phyloP scores from a whole-genome alignment of 2,329 filamentous ascomycete genomes.

The Colletotrichum camelliae region DNA sequence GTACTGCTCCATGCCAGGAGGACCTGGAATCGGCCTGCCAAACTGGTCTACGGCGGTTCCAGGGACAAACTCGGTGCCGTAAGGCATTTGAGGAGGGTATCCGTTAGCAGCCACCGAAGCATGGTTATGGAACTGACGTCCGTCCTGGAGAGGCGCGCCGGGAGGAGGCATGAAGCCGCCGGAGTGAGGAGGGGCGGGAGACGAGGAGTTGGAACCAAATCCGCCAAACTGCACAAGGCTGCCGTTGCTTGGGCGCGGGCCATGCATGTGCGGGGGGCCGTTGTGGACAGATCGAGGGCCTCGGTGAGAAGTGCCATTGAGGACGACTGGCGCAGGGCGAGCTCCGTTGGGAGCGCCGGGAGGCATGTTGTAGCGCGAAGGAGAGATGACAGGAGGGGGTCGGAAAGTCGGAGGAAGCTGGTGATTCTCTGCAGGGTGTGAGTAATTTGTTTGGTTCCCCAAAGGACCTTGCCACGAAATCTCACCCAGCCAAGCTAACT shows the following conservation, averaged over 20 bases:
- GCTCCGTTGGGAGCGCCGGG: conserved; percentile 23
- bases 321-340: conserved; percentile 31
- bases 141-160: conserved; percentile 40
- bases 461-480: background rate
- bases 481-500: background rate
- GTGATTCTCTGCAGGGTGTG: background rate
- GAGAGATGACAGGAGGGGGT: conserved; percentile 36
- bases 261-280: conserved; percentile 47
- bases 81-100: conserved; percentile 43
- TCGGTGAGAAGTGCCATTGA: conserved; percentile 37
- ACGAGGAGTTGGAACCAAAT: conserved; percentile 62
- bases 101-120: conserved; percentile 33
- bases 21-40: conserved; percentile 38
- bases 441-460: background rate
- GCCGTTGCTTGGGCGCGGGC: conserved; percentile 58
- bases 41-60: conserved; percentile 40
- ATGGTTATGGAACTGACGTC: conserved; percentile 31
- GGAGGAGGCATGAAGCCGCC: conserved; percentile 55
- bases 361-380: conserved; percentile 46
- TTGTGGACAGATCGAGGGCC: conserved; percentile 38
- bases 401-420: conserved; percentile 19
- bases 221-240: conserved; percentile 60
- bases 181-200: conserved; percentile 57
- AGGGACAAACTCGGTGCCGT: conserved; percentile 39
- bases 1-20: conserved; percentile 38